These are phyloP conservation scores for Mucor irregularis DNA, from an alignment of 371 early-diverging fungal species.

Conservation along the genomic window DNA sequence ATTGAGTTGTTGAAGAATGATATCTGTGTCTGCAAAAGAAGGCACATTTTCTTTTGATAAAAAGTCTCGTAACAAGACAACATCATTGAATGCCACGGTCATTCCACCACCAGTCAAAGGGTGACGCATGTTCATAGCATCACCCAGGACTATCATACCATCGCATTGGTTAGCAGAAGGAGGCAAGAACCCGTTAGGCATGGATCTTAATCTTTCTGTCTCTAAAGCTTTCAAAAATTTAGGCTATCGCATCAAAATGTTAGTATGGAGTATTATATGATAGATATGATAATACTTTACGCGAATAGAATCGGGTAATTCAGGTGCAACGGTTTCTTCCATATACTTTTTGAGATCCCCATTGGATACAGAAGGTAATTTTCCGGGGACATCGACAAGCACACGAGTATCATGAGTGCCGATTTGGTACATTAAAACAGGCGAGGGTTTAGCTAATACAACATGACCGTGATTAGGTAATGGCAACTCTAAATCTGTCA, in stretches of 20 bases:
- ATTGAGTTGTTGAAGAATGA: slow-evolving; percentile 56
- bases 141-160: slow-evolving; percentile 86
- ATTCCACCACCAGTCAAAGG: slow-evolving; percentile 94
- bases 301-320: slow-evolving; percentile 64
- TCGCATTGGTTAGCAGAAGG: slow-evolving; percentile 61
- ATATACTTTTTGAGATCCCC: slow-evolving; percentile 66
- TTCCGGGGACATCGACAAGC: slow-evolving; percentile 87
- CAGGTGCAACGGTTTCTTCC: slow-evolving; percentile 51
- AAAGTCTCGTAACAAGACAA: slow-evolving; percentile 62
- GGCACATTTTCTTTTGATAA: slow-evolving; percentile 50
- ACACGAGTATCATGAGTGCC: slow-evolving; percentile 84
- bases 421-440: slow-evolving; percentile 89
- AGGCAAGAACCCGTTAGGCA: slow-evolving; percentile 88
- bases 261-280: too few species aligned
- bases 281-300: too few species aligned
- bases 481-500: slow-evolving; percentile 71
- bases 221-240: slow-evolving; percentile 73
- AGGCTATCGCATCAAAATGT: slow-evolving; percentile 26
- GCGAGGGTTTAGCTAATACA: slow-evolving; percentile 78
- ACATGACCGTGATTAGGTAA: slow-evolving; percentile 89
- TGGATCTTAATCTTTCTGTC: slow-evolving; percentile 77
- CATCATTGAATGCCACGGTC: slow-evolving; percentile 93
- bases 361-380: slow-evolving; percentile 65
- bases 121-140: slow-evolving; percentile 93
- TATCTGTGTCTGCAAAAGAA: slow-evolving; percentile 45